phyloP scores from a whole-genome alignment of 2,329 filamentous ascomycete genomes.

The Davidsoniella eucalypti region DNA sequence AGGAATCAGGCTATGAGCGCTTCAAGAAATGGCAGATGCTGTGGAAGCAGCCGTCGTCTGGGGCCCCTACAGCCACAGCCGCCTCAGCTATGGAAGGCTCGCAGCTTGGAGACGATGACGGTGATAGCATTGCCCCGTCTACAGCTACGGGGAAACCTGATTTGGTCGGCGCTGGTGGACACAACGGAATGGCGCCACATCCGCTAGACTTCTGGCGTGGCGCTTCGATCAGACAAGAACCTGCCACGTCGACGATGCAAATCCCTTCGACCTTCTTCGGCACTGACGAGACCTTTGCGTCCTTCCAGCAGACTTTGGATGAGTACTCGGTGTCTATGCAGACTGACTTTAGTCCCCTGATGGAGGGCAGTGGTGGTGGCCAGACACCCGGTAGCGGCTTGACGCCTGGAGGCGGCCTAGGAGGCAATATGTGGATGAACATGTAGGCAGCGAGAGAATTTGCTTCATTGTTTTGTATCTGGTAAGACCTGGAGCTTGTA shows the following conservation, averaged over 20 bases:
- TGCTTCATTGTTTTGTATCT: neutral
- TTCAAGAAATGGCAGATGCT: constrained; percentile 36
- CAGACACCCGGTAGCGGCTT: neutral
- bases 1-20: constrained; percentile 28
- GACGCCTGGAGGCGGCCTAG: neutral
- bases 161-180: neutral
- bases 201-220: constrained; percentile 11
- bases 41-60: constrained; percentile 18
- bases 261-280: constrained; percentile 21
- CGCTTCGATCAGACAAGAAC: constrained; percentile 14
- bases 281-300: constrained; percentile 22
- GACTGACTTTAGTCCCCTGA: constrained; percentile 2
- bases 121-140: constrained; percentile 5
- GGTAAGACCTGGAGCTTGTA: too few species aligned
- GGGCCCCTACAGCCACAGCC: neutral
- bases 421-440: constrained; percentile 10
- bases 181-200: constrained; percentile 3
- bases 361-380: neutral
- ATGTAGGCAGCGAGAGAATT: constrained; percentile 1
- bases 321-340: constrained; percentile 19
- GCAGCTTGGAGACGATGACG: constrained; percentile 11
- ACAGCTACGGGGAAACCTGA: constrained; percentile 1
- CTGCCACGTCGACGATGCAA: constrained; percentile 17
- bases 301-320: constrained; percentile 24
- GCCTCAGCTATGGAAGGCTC: neutral